Conservation (phyloP, 2,329 filamentous ascomycete species). For the Diaporthe vaccinii region DNA sequence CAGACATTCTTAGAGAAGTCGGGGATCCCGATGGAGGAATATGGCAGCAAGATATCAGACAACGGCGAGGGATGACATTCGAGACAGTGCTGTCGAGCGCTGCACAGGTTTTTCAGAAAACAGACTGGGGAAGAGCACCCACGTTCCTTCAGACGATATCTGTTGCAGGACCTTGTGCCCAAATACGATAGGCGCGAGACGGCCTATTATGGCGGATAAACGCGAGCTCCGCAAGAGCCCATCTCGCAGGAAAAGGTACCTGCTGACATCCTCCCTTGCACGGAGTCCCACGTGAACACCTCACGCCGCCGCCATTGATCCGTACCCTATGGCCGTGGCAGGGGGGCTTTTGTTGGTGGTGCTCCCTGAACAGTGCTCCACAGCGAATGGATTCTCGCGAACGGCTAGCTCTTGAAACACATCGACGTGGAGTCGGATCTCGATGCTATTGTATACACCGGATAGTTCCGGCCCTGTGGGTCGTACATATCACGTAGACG, state of each 20-base stretch:
- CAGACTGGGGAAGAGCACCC: no score
- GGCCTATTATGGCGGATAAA: no score
- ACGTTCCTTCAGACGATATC: no score
- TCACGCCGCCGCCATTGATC: not conserved
- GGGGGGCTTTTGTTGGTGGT: not conserved
- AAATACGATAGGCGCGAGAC: not conserved
- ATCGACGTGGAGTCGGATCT: not conserved
- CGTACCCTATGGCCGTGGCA: not conserved
- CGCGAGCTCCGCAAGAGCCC: no score
- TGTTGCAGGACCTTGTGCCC: no score
- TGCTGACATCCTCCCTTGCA: not conserved
- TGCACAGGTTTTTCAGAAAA: not conserved
- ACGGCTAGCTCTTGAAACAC: slow-evolving; percentile 13
- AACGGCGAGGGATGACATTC: not conserved
- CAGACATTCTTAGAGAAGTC: not conserved
- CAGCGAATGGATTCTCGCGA: slow-evolving; percentile 28
- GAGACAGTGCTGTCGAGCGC: no score
- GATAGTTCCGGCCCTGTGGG: not conserved
- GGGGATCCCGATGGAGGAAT: not conserved
- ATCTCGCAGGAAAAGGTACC: not conserved
- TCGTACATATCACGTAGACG: not conserved
- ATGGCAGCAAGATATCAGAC: not conserved
- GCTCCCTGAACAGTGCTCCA: not conserved
- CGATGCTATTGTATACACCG: not conserved
- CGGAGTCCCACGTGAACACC: not conserved